Percentiles rank a stretch among this genome's conserved stretches.
Evolutionary conservation across 352 stramenopile species (phyloP).

Genomic region (Phytophthora vignae): DNA sequence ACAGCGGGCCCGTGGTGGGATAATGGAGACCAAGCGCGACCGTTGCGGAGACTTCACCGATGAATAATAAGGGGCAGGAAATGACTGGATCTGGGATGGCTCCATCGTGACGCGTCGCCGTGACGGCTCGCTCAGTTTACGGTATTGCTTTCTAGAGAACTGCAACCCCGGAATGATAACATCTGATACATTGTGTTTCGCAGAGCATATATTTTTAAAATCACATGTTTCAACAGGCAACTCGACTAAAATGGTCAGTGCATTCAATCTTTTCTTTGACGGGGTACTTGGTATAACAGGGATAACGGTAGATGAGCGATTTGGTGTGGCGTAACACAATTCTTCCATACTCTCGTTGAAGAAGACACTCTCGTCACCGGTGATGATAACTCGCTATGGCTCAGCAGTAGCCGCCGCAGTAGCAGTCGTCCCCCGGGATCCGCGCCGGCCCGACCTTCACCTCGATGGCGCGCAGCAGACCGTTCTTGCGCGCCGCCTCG

Average conservation of each 20-base stretch:
- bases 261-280: too few relatives aligned
- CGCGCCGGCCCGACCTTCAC: constrained; percentile 60
- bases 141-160: not conserved
- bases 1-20: not conserved
- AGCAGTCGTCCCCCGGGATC: constrained; percentile 42
- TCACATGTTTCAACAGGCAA: too few relatives aligned
- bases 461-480: constrained; percentile 52
- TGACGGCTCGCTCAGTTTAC: not conserved
- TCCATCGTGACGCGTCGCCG: not conserved
- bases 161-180: constrained; percentile 14
- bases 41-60: not conserved
- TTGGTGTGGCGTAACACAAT: too few relatives aligned
- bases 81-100: not conserved
- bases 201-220: not conserved
- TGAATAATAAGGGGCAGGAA: not conserved
- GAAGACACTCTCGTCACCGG: too few relatives aligned
- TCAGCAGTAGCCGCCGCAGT: constrained; percentile 77
- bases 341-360: not conserved
- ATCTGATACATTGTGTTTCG: not conserved
- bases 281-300: not conserved
- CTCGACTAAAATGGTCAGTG: too few relatives aligned
- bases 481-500: constrained; percentile 47
- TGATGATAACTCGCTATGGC: not conserved
- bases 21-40: not conserved
- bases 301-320: not conserved